Evolutionary conservation across 2,329 filamentous ascomycete species (phyloP).

Genomic region (Beauveria australis): DNA sequence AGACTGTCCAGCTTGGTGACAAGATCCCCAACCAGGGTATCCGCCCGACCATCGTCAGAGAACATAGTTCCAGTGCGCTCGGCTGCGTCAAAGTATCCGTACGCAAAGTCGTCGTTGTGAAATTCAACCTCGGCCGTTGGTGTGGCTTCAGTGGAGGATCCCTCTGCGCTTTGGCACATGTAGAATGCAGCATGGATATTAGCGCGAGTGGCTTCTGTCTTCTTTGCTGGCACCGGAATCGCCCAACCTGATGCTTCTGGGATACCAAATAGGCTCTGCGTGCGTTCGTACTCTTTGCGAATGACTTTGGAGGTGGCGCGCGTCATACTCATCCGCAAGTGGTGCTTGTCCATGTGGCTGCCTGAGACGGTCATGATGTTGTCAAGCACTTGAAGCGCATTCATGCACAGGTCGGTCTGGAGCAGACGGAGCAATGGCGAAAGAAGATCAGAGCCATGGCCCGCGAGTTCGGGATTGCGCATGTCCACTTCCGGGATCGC

Average conservation of each 20-base stretch:
- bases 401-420: slow-evolving; percentile 88
- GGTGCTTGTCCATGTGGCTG: slow-evolving; percentile 86
- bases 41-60: slow-evolving; percentile 69
- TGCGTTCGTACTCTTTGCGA: slow-evolving; percentile 89
- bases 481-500: slow-evolving; percentile 89
- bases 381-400: slow-evolving; percentile 85
- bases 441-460: slow-evolving; percentile 88
- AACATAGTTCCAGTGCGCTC: slow-evolving; percentile 87
- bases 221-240: slow-evolving; percentile 83
- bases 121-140: slow-evolving; percentile 87
- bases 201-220: slow-evolving; percentile 74
- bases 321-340: slow-evolving; percentile 97
- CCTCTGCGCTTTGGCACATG: slow-evolving; percentile 68
- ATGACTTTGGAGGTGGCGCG: slow-evolving; percentile 76
- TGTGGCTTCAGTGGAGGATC: slow-evolving; percentile 48
- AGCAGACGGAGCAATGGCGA: slow-evolving; percentile 82
- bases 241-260: slow-evolving; percentile 95
- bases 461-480: slow-evolving; percentile 80
- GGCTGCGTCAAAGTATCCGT: slow-evolving; percentile 63
- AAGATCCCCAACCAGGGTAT: slow-evolving; percentile 65
- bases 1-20: slow-evolving; percentile 71
- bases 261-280: slow-evolving; percentile 91
- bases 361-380: slow-evolving; percentile 92
- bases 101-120: slow-evolving; percentile 78
- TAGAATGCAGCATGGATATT: slow-evolving; percentile 97